phyloP scores from a whole-genome alignment of 345 rosid species.

The Toxicodendron radicans region DNA sequence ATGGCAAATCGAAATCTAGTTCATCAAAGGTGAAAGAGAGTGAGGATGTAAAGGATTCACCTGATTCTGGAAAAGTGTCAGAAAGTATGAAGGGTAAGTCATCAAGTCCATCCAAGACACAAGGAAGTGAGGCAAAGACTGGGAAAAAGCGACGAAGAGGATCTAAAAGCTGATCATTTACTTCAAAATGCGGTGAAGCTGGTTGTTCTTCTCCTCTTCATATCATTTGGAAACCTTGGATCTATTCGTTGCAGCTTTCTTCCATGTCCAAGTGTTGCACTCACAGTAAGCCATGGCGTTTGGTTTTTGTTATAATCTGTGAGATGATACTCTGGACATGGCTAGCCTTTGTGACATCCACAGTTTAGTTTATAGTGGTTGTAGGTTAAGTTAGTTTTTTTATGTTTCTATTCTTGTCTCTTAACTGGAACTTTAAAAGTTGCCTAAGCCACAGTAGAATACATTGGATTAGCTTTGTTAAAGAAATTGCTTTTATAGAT shows the following conservation, averaged over 20 bases:
- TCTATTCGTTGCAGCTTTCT: conserved; percentile 13
- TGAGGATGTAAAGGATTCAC: conserved; percentile 40
- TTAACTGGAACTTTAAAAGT: conserved; percentile 25
- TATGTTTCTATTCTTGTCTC: conserved; percentile 5
- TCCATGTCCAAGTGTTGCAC: conserved; percentile 7
- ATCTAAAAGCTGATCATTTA: conserved; percentile 16
- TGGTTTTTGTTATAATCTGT: conserved; percentile 14
- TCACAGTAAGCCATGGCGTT: conserved; percentile 24
- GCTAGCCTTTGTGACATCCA: conserved; percentile 13
- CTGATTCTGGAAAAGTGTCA: conserved; percentile 41
- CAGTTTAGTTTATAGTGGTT: conserved; percentile 31
- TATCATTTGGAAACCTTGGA: background rate
- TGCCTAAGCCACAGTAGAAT: conserved; percentile 27
- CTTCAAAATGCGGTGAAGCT: background rate
- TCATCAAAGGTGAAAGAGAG: conserved; percentile 51
- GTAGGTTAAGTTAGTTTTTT: conserved; percentile 28
- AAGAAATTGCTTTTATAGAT: conserved; percentile 24
- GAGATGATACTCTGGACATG: conserved; percentile 12
- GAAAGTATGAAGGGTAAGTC: conserved; percentile 47
- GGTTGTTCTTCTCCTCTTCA: background rate
- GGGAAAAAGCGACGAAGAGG: conserved; percentile 67
- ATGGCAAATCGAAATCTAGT: conserved; percentile 51
- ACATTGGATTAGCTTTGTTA: conserved; percentile 32
- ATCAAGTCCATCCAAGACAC: conserved; percentile 44
- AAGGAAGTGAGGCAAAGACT: conserved; percentile 48